A percentile compares a stretch with the other conserved stretches of the same genome.
These are phyloP conservation scores for Pseudonitzschia multiseries DNA, from an alignment of 108 stramenopile species.

Conservation along the genomic window DNA sequence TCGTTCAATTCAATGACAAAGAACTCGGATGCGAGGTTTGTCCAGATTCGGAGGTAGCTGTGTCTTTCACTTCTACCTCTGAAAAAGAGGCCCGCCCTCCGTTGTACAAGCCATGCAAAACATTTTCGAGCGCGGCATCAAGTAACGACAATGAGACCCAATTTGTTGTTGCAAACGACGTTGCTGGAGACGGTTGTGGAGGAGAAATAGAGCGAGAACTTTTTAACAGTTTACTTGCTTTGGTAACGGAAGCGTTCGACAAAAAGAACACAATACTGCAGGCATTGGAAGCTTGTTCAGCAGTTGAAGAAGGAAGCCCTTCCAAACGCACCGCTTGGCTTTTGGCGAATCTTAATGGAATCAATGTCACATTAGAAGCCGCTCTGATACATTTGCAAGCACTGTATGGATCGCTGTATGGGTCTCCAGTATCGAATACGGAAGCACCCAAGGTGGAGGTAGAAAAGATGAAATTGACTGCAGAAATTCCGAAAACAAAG, in stretches of 20 bases:
- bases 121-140: not conserved
- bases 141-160: not conserved
- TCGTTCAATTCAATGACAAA: slow-evolving; percentile 35
- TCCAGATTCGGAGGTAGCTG: slow-evolving; percentile 39
- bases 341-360: slow-evolving; percentile 20
- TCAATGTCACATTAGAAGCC: slow-evolving; percentile 17
- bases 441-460: not conserved
- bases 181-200: not conserved
- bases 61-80: not conserved
- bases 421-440: not conserved
- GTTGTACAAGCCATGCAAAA: not conserved
- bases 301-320: not conserved
- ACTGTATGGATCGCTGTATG: slow-evolving; percentile 15
- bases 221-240: not conserved
- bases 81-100: not conserved
- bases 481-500: not conserved
- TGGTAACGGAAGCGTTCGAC: not conserved
- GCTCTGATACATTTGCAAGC: slow-evolving; percentile 19
- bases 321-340: slow-evolving; percentile 11
- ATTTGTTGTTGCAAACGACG: not conserved
- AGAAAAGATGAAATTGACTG: not conserved
- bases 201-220: slow-evolving; percentile 17
- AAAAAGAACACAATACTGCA: slow-evolving; percentile 16
- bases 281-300: slow-evolving; percentile 15
- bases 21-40: slow-evolving; percentile 41